Base-by-base conservation (phyloP, 176 grass and related monocot species). In the Avena sativa region DNA sequence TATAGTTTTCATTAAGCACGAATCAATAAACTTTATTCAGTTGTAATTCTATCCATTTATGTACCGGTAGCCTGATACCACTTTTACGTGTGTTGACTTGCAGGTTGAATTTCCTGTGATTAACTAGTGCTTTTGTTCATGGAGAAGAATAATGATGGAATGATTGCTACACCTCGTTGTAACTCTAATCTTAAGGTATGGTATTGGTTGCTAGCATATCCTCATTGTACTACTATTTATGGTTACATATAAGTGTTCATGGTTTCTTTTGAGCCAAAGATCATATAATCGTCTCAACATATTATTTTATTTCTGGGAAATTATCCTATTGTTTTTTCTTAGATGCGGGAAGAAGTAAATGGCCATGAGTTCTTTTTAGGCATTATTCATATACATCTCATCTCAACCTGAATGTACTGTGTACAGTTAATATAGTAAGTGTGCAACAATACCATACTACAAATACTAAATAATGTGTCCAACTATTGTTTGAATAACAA, bases 181-280 rank as follows among this genome's bases (percentile, higher is more conserved):
- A 60, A 60, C 15, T 86, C 51, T n/a, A 16, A 70, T n/a, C 78
- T 84, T 50, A 89, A 90, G 88, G 88, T 90, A 80, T 20, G 55
- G 10, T 76, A 21, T 76, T 76, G 17, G 25, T 74, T 36, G 11
- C 26, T 6, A 49, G 11, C 23, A 64, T 61, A 64, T 64, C 19
- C 17, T 32, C 20, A 13, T 71, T 28, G 32, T 30, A 32, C 21
- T 11, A 53, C 23, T 71, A 71, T 43, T 71, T 71, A 9, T 71
- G 8, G 48, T 71, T 23, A 43, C 20, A 4, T 83, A 13, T 23
- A 68, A 34, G 8, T 20, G 30, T 26, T 76, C 2, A 8, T 30
- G 20, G 36, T 64, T 21, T 36, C 16, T 49, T 84, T 6, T 62
- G 25, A 38, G 23, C n/a, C 28, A 9, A 60, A 19, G 15, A 17